Percentiles rank a stretch among this genome's conserved stretches.
Evolutionary conservation across 306 rosid genomes (phyloP).

Genomic region (Senna siamea): DNA sequence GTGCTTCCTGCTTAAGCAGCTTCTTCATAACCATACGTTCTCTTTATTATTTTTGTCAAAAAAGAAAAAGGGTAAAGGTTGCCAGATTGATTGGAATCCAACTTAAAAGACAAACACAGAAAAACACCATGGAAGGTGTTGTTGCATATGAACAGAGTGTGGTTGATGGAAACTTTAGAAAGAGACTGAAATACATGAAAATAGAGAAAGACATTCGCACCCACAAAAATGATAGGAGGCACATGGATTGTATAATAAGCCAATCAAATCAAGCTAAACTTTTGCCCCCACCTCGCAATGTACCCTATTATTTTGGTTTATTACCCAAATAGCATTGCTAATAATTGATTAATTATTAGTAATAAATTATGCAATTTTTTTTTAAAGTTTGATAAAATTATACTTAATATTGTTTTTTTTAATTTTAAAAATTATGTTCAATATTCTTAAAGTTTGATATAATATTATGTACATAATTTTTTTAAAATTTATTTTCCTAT

Average conservation of each 20-base stretch:
- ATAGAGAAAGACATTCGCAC: constrained; percentile 8
- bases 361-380: too few species aligned
- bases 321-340: too few species aligned
- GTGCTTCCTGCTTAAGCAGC: background rate
- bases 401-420: too few species aligned
- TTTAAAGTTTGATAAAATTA: too few species aligned
- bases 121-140: constrained; percentile 1
- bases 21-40: background rate
- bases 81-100: constrained; percentile 15
- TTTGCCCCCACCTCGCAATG: background rate
- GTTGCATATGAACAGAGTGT: background rate
- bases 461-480: too few species aligned
- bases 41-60: too few species aligned
- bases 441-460: too few species aligned
- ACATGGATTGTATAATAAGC: constrained; percentile 5
- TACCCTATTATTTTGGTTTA: too few species aligned
- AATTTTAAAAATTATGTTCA: too few species aligned
- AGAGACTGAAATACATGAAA: background rate
- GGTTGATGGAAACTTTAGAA: background rate
- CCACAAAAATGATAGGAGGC: constrained; percentile 5
- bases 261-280: constrained; percentile 6
- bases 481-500: too few species aligned
- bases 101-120: constrained; percentile 1
- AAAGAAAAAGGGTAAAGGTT: background rate
- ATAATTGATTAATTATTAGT: too few species aligned